Conservation (phyloP, 306 rosid genomes). For the Chamaecrista fasciculata region DNA sequence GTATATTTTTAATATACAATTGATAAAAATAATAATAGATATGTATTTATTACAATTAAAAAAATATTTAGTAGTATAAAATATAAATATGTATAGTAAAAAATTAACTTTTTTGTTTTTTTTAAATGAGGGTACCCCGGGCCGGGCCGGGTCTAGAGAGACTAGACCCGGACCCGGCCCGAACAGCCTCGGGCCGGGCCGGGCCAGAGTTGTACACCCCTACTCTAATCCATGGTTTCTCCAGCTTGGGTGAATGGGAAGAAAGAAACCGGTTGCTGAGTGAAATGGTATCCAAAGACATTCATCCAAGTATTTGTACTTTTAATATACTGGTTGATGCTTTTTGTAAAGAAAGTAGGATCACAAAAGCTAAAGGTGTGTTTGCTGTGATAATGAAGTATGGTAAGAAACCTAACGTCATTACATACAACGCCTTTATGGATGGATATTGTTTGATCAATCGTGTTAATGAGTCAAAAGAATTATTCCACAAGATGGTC, state of each 20-base stretch:
- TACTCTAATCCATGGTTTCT: neutral
- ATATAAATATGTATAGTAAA: no score
- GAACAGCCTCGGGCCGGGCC: no score
- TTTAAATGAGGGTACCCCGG: no score
- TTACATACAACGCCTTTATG: neutral
- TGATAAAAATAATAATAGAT: no score
- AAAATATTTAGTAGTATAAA: no score
- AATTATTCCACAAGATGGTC: neutral
- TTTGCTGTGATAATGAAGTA: neutral
- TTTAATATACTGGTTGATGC: neutral
- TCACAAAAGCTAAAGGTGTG: neutral
- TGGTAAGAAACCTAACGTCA: neutral
- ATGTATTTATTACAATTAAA: no score
- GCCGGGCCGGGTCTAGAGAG: no score
- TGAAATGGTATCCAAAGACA: slow-evolving; percentile 4
- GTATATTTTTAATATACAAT: no score
- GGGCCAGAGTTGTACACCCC: no score
- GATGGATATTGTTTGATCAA: slow-evolving; percentile 11
- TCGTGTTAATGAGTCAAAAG: neutral
- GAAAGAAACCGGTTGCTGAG: slow-evolving; percentile 10
- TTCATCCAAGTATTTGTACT: neutral
- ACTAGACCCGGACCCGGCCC: no score
- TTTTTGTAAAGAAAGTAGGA: neutral
- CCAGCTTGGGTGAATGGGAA: neutral
- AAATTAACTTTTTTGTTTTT: no score